phyloP scores from a whole-genome alignment of 371 early-diverging fungal species.

The Choanephora cucurbitarum region DNA sequence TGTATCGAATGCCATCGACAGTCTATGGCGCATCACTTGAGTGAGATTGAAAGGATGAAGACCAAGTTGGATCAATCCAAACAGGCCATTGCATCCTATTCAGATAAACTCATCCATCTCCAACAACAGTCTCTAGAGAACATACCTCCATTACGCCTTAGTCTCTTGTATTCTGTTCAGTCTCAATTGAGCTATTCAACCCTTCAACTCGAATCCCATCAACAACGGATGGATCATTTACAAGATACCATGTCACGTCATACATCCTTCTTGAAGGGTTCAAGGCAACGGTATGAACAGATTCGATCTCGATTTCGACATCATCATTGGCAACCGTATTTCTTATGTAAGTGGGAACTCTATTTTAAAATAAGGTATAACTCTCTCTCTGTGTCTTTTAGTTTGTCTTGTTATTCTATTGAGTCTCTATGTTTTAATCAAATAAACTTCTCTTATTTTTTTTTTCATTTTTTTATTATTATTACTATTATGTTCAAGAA shows the following conservation, averaged over 20 bases:
- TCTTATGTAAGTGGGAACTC: too few relatives aligned
- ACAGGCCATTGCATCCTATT: slow-evolving; percentile 4
- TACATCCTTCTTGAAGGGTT: slow-evolving; percentile 11
- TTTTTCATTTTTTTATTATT: too few relatives aligned
- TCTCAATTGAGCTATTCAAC: not conserved
- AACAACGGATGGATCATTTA: not conserved
- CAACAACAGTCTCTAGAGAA: not conserved
- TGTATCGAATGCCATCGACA: not conserved
- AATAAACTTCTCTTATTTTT: too few relatives aligned
- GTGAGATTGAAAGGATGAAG: not conserved
- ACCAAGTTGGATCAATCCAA: not conserved
- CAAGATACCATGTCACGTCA: slow-evolving; percentile 4
- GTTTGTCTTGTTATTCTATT: too few relatives aligned
- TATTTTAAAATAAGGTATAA: too few relatives aligned
- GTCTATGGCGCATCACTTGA: not conserved
- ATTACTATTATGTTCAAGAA: slow-evolving; percentile 62
- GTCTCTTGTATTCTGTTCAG: slow-evolving; percentile 4
- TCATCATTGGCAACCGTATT: slow-evolving; percentile 10
- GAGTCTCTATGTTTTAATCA: too few relatives aligned
- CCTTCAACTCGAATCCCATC: not conserved
- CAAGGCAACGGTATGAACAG: slow-evolving; percentile 10
- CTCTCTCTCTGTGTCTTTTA: too few relatives aligned
- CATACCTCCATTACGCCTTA: not conserved
- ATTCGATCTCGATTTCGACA: not conserved
- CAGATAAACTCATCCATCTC: not conserved